Conservation (phyloP, 768 basidiomycete genomes). For the Multifurca ochricompacta region DNA sequence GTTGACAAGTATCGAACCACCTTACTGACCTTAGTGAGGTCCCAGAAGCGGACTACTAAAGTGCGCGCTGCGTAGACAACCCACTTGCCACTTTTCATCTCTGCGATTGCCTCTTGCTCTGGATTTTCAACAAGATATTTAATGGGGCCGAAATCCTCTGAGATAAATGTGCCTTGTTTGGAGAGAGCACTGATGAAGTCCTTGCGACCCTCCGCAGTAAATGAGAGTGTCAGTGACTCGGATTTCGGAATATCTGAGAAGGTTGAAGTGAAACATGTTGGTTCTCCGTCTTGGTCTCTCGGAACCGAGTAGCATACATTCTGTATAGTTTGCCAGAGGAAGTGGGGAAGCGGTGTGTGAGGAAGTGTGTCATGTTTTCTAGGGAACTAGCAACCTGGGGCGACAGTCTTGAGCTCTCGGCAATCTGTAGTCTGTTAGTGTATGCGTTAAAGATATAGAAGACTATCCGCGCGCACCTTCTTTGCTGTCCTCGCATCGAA, state of each 20-base stretch:
- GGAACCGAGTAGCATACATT: constrained; percentile 40
- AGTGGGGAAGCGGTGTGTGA: constrained; percentile 35
- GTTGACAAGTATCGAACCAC: neutral
- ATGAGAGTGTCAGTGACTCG: constrained; percentile 42
- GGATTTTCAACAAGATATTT: constrained; percentile 44
- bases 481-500: constrained; percentile 35
- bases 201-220: constrained; percentile 41
- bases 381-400: constrained; percentile 39
- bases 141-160: constrained; percentile 33
- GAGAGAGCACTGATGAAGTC: constrained; percentile 40
- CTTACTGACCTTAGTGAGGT: constrained; percentile 61
- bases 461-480: constrained; percentile 24
- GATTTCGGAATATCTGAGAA: constrained; percentile 31
- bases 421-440: constrained; percentile 5
- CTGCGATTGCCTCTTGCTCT: constrained; percentile 47
- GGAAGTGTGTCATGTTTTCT: constrained; percentile 43
- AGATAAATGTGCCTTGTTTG: constrained; percentile 25
- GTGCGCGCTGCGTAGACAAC: constrained; percentile 78
- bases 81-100: constrained; percentile 82
- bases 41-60: constrained; percentile 75
- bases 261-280: constrained; percentile 36
- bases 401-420: constrained; percentile 15
- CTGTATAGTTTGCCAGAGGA: constrained; percentile 40
- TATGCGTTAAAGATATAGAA: neutral
- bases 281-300: constrained; percentile 17